Conservation (phyloP, 495 filamentous ascomycete species). For the Podospora australis region DNA sequence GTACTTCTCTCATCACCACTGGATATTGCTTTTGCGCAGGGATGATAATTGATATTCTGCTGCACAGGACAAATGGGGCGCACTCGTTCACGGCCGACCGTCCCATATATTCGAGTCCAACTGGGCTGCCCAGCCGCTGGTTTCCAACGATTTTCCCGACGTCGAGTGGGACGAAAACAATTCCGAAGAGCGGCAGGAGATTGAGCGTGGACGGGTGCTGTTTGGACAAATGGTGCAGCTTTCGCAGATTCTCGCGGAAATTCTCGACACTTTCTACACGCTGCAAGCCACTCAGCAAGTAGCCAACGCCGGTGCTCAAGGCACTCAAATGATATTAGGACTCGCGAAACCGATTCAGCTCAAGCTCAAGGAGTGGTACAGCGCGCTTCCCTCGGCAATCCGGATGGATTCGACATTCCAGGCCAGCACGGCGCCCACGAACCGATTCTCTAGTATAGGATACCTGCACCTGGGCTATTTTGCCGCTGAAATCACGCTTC, state of each 20-base stretch:
- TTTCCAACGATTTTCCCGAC: constrained; percentile 66
- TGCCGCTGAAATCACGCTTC: constrained; percentile 77
- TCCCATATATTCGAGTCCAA: constrained; percentile 76
- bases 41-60: neutral
- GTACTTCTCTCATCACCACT: neutral
- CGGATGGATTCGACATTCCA: constrained; percentile 58
- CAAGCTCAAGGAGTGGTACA: constrained; percentile 76
- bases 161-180: constrained; percentile 49
- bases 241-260: constrained; percentile 68
- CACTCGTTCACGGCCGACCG: constrained; percentile 77
- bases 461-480: constrained; percentile 81
- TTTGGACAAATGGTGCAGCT: constrained; percentile 71
- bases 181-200: constrained; percentile 54
- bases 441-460: constrained; percentile 55
- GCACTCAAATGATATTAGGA: constrained; percentile 59
- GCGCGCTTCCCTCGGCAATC: constrained; percentile 54
- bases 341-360: constrained; percentile 79
- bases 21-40: neutral
- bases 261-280: constrained; percentile 75
- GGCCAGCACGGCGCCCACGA: constrained; percentile 18
- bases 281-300: constrained; percentile 52
- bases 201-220: constrained; percentile 60
- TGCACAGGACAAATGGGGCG: constrained; percentile 81
- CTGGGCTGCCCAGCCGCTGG: constrained; percentile 71
- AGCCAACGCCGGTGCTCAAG: constrained; percentile 42